These are phyloP conservation scores for Cladorrhinum samala DNA, from an alignment of 495 filamentous ascomycete genomes.

Conservation along the genomic window DNA sequence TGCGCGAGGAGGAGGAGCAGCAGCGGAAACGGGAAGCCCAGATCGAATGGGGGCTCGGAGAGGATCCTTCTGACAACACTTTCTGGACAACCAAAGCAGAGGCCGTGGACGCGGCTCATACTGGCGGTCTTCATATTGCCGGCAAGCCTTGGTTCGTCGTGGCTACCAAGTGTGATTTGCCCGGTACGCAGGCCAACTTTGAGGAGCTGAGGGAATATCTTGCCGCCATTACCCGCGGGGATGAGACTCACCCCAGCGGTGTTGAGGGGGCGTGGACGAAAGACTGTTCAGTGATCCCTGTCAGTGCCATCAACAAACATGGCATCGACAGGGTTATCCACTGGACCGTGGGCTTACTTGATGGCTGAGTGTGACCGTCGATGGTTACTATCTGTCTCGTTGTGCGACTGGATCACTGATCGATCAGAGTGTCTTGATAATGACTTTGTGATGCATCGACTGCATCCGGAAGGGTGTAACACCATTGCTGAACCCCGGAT, in stretches of 20 bases:
- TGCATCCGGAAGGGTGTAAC: too few species aligned
- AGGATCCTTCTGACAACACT: slow-evolving; percentile 9
- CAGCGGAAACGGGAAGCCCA: slow-evolving; percentile 43
- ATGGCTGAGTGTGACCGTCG: slow-evolving; percentile 28
- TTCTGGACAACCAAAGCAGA: slow-evolving; percentile 28
- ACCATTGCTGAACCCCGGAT: too few species aligned
- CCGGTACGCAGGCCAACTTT: slow-evolving; percentile 73
- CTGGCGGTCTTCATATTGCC: slow-evolving; percentile 57
- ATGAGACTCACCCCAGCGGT: slow-evolving; percentile 62
- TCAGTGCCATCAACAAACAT: slow-evolving; percentile 81
- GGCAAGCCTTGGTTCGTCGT: slow-evolving; percentile 96
- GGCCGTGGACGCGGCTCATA: slow-evolving; percentile 23
- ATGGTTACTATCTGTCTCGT: not conserved
- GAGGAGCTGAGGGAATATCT: slow-evolving; percentile 61
- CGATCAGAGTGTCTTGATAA: too few species aligned
- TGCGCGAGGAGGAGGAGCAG: slow-evolving; percentile 55
- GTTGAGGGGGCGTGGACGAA: slow-evolving; percentile 61
- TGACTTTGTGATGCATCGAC: not conserved
- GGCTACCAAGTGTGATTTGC: slow-evolving; percentile 88
- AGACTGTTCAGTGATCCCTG: slow-evolving; percentile 64
- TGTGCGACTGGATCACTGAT: not conserved
- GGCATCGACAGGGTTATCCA: slow-evolving; percentile 74
- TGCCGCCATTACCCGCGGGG: slow-evolving; percentile 49
- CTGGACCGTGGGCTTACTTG: slow-evolving; percentile 68
- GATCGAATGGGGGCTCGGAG: slow-evolving; percentile 35